Evolutionary conservation across 306 rosid genomes (phyloP).

Genomic region (Gleditsia sinensis): DNA sequence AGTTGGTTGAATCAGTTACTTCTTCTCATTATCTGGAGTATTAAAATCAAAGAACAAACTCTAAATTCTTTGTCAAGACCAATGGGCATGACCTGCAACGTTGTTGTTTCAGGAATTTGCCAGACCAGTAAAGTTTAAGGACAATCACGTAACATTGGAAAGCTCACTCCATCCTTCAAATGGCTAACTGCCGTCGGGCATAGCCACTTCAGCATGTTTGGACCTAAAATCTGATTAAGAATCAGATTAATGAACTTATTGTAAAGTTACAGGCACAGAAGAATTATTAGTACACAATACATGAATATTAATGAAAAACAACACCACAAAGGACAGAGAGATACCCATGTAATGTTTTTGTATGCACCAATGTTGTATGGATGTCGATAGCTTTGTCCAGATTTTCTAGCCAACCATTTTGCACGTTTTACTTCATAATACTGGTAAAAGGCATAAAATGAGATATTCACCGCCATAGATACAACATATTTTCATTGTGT

Average conservation of each 20-base stretch:
- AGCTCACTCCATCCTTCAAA: constrained; percentile 76
- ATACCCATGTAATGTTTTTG: constrained; percentile 74
- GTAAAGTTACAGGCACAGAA: constrained; percentile 7
- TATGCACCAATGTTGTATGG: constrained; percentile 62
- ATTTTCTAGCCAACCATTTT: constrained; percentile 78
- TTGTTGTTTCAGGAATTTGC: constrained; percentile 25
- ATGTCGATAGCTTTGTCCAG: constrained; percentile 80
- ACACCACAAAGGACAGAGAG: constrained; percentile 29
- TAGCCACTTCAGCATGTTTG: constrained; percentile 78
- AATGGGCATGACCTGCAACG: constrained; percentile 17
- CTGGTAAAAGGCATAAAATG: constrained; percentile 43
- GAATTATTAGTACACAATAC: constrained; percentile 1
- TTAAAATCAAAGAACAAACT: constrained; percentile 26
- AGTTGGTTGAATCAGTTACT: constrained; percentile 2
- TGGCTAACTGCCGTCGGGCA: constrained; percentile 76
- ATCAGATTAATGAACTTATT: constrained; percentile 17
- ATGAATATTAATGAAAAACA: constrained; percentile 15
- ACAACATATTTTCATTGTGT: constrained; percentile 10
- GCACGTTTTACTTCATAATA: constrained; percentile 73
- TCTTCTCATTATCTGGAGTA: constrained; percentile 3
- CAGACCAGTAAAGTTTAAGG: constrained; percentile 34
- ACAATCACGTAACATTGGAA: constrained; percentile 61
- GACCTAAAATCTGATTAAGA: constrained; percentile 73
- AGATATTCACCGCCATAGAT: constrained; percentile 7
- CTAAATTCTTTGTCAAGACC: constrained; percentile 27